Evolutionary conservation across 129 eudicot species (phyloP), one percentile per base, ranked within the genome.

Genomic region (Pseudognaphalium luteoalbum): DNA sequence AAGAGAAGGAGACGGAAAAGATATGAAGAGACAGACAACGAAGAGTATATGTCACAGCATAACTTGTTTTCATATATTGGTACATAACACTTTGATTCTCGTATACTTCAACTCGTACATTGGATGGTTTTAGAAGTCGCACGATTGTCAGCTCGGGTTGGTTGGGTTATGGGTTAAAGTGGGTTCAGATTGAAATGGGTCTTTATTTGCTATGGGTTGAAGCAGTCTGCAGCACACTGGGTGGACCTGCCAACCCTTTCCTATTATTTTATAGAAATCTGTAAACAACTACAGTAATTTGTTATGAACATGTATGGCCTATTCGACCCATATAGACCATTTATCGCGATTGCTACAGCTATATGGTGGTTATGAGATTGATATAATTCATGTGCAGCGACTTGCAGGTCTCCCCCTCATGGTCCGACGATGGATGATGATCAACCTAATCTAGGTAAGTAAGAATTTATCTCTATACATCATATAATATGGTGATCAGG

Each of bases 11-110:
- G 74, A 76, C 77, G 94, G 76, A 88, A 81, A 75, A 76, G 83
- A 75, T 65, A 63, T 50, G 97, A 91, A 72, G 91, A 87, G 21
- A 58, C 76, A 19, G 86, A 91, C 74, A 56, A 71, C 62, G 83
- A 78, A 75, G 77, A 76, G 19, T 90, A 80, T 78, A 78, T 86
- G 88, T 82, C 91, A 65, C 76, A 76, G 0, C 96, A 91, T 80
- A 86, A 64, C 67, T 73, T 88, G 63, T 88, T 91, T 73, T 90
- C 98, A 3, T 92, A 83, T 85, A 82, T 58, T 81, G 98, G 98
- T 92, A 92, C 50, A 59, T 58, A 41, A n/a, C 15, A 15, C 1
- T 33, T 17, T 51, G 35, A 25, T 10, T 7, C 66, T 5, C 71
- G 22, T 69, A 57, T 21, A 60, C 19, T 59, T 76, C 10, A 20